Evolutionary conservation across 805 yeast species (phyloP).

Genomic region (Kurtzmaniella fragi): DNA sequence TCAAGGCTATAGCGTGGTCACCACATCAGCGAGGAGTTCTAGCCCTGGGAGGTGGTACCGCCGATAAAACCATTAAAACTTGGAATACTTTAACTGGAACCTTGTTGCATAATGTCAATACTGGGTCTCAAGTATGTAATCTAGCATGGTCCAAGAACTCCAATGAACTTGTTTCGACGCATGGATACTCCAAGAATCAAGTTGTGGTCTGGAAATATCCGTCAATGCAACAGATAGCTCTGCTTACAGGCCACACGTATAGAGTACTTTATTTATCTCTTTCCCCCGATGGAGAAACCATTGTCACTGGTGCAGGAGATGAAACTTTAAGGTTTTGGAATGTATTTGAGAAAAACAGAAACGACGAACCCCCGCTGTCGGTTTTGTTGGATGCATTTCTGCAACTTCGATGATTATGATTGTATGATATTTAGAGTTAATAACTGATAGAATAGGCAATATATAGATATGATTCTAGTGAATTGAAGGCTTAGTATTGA

Average conservation of each 20-base stretch:
- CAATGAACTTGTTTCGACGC: conserved; percentile 89
- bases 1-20: conserved; percentile 95
- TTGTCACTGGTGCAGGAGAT: conserved; percentile 98
- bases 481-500: no score
- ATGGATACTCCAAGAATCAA: conserved; percentile 89
- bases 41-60: conserved; percentile 97
- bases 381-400: conserved; percentile 69
- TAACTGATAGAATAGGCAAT: no score
- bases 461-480: no score
- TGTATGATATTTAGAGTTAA: no score
- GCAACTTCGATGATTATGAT: conserved; percentile 50
- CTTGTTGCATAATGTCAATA: conserved; percentile 74
- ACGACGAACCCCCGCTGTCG: conserved; percentile 54
- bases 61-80: conserved; percentile 81
- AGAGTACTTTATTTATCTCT: conserved; percentile 84
- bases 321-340: conserved; percentile 96
- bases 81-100: conserved; percentile 88
- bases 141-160: conserved; percentile 89
- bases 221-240: conserved; percentile 87
- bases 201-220: conserved; percentile 93
- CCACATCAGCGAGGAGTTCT: conserved; percentile 93
- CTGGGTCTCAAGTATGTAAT: conserved; percentile 96
- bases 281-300: conserved; percentile 94
- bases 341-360: conserved; percentile 73
- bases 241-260: conserved; percentile 89